A percentile compares a stretch with the other conserved stretches of the same genome.
Conservation (phyloP, 192 early-diverging fungal genomes). For the Coemansia sp. region DNA sequence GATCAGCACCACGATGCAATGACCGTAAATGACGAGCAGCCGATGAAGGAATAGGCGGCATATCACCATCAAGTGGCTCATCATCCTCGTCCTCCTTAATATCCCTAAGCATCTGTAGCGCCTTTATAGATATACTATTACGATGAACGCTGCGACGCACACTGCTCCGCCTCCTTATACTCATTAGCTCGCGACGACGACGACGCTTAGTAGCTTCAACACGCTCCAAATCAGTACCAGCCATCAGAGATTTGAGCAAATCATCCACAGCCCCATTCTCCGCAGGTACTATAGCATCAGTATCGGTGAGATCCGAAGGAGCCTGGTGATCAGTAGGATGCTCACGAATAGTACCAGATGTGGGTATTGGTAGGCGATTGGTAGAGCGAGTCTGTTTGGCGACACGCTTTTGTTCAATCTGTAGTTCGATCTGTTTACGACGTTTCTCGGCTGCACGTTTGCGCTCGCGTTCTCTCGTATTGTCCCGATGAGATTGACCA, state of each 20-base stretch:
- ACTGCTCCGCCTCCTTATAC: slow-evolving; percentile 54
- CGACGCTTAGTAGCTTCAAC: slow-evolving; percentile 51
- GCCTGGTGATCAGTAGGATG: not conserved
- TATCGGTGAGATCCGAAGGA: not conserved
- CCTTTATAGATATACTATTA: slow-evolving; percentile 58
- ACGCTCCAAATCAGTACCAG: slow-evolving; percentile 68
- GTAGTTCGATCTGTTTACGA: slow-evolving; percentile 55
- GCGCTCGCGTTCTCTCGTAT: slow-evolving; percentile 50
- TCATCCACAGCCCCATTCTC: slow-evolving; percentile 81
- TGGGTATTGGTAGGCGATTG: not conserved
- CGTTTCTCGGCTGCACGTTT: slow-evolving; percentile 55
- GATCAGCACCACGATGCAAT: slow-evolving; percentile 16
- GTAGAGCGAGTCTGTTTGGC: slow-evolving; percentile 45
- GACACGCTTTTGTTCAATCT: slow-evolving; percentile 56
- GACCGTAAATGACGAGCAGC: slow-evolving; percentile 22
- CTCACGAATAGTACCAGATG: not conserved
- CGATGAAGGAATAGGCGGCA: slow-evolving; percentile 22
- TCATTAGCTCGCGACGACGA: slow-evolving; percentile 54
- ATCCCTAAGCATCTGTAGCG: slow-evolving; percentile 56
- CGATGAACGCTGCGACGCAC: slow-evolving; percentile 58
- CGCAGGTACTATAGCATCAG: not conserved
- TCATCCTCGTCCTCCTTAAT: slow-evolving; percentile 56
- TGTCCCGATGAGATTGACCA: slow-evolving; percentile 56
- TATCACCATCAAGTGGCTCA: not conserved
- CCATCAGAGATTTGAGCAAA: slow-evolving; percentile 71